Evolutionary conservation across 306 rosid species (phyloP).

Genomic region (Canavalia gladiata): DNA sequence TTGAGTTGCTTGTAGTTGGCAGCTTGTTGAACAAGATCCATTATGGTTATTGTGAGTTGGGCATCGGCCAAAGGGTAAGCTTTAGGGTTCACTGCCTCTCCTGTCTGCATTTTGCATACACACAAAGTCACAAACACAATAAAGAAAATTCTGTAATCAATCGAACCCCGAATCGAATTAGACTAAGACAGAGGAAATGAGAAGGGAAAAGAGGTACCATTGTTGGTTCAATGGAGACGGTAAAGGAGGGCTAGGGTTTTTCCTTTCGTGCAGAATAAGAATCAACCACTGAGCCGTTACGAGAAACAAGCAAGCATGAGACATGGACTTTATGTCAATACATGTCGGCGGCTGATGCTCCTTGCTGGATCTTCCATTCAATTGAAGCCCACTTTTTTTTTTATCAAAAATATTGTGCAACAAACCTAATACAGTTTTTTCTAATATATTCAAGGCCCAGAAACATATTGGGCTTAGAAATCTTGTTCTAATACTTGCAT

Average conservation of each 20-base stretch:
- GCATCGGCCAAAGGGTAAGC: slow-evolving; percentile 92
- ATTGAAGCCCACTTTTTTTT: too few species aligned
- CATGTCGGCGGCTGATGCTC: not conserved
- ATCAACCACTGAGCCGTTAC: slow-evolving; percentile 2
- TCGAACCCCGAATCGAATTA: not conserved
- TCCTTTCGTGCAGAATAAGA: not conserved
- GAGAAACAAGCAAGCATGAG: not conserved
- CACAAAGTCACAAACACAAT: not conserved
- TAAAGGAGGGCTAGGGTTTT: slow-evolving; percentile 44
- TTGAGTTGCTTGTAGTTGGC: slow-evolving; percentile 92
- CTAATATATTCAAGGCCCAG: too few species aligned
- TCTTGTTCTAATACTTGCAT: too few species aligned
- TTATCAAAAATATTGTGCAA: too few species aligned
- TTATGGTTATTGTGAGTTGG: slow-evolving; percentile 74
- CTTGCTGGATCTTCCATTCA: not conserved
- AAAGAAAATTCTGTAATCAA: not conserved
- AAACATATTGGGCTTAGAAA: too few species aligned
- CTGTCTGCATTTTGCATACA: slow-evolving; percentile 62
- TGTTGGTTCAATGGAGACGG: not conserved
- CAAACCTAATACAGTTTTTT: too few species aligned
- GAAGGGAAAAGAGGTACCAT: slow-evolving; percentile 57
- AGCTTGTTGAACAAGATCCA: slow-evolving; percentile 94
- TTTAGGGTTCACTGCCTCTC: slow-evolving; percentile 84
- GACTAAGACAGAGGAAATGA: not conserved
- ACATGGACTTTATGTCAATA: not conserved